Conservation (phyloP, 495 filamentous ascomycete species). For the Saxophila tyrrhenica region DNA sequence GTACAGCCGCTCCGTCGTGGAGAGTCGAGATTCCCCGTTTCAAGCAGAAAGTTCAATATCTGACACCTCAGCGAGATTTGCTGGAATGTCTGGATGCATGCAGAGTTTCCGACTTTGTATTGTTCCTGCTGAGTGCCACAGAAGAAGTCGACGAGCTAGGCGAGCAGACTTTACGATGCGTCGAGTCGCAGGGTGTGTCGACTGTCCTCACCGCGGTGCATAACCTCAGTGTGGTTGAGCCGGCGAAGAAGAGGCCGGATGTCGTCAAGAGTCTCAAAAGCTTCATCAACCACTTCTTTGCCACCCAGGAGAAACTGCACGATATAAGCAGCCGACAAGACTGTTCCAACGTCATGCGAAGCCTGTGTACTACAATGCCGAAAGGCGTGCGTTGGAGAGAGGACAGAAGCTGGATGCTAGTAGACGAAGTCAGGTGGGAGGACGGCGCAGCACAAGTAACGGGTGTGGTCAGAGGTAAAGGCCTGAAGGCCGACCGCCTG, state of each 20-base stretch:
- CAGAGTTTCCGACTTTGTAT: slow-evolving; percentile 75
- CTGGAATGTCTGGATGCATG: slow-evolving; percentile 72
- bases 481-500: slow-evolving; percentile 77
- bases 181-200: slow-evolving; percentile 88
- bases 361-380: slow-evolving; percentile 76
- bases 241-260: slow-evolving; percentile 62
- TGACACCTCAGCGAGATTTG: slow-evolving; percentile 59
- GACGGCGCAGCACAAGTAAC: slow-evolving; percentile 56
- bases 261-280: slow-evolving; percentile 71
- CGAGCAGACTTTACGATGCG: slow-evolving; percentile 67
- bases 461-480: slow-evolving; percentile 75
- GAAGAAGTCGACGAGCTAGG: slow-evolving; percentile 73
- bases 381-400: slow-evolving; percentile 92
- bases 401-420: slow-evolving; percentile 84
- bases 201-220: slow-evolving; percentile 73
- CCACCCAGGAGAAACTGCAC: slow-evolving; percentile 73
- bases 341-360: slow-evolving; percentile 76
- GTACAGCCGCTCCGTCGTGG: slow-evolving; percentile 34
- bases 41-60: slow-evolving; percentile 82
- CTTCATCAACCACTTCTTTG: slow-evolving; percentile 88
- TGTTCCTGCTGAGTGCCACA: slow-evolving; percentile 69
- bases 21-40: slow-evolving; percentile 71
- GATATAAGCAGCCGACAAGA: slow-evolving; percentile 79
- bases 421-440: slow-evolving; percentile 64
- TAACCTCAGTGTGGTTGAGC: slow-evolving; percentile 41